These are phyloP conservation scores for Plectosphaerella cucumerina DNA, from an alignment of 2,329 filamentous ascomycete species.

Conservation along the genomic window DNA sequence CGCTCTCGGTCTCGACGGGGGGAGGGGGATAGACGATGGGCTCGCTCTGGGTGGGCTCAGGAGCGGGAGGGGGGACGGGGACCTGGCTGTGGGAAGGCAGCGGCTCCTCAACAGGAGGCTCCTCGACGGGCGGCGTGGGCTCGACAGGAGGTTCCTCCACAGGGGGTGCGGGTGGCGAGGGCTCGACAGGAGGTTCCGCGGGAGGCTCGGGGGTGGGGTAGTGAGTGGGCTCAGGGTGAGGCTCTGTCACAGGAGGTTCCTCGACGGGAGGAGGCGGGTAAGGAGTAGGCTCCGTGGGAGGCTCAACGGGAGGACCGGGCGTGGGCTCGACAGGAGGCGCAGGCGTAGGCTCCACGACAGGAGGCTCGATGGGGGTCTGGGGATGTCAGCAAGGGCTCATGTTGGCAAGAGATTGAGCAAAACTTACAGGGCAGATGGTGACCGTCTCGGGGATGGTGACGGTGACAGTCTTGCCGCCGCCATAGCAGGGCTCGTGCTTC, in stretches of 20 bases:
- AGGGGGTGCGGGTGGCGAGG: neutral
- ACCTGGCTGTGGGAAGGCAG: neutral
- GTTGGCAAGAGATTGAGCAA: too few species aligned
- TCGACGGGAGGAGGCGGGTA: neutral
- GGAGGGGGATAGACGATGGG: neutral
- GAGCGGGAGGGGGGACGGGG: neutral
- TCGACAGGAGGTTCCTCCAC: neutral
- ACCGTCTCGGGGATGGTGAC: constrained; percentile 33
- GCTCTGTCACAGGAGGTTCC: neutral
- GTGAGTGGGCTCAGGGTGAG: neutral
- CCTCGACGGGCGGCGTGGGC: neutral
- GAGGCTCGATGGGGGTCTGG: neutral
- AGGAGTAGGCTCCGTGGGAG: neutral
- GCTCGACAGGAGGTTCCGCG: constrained; percentile 4
- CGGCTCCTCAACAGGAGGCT: neutral
- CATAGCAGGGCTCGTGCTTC: constrained; percentile 32
- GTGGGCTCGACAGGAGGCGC: neutral
- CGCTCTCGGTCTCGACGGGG: neutral
- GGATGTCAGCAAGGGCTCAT: too few species aligned
- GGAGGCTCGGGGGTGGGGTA: neutral
- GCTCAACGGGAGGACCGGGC: neutral
- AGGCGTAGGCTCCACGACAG: neutral
- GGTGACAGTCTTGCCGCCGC: constrained; percentile 29
- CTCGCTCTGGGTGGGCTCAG: neutral
- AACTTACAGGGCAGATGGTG: constrained; percentile 34